Evolutionary conservation across 306 rosid species (phyloP).

Genomic region (Acacia melanoxylon): DNA sequence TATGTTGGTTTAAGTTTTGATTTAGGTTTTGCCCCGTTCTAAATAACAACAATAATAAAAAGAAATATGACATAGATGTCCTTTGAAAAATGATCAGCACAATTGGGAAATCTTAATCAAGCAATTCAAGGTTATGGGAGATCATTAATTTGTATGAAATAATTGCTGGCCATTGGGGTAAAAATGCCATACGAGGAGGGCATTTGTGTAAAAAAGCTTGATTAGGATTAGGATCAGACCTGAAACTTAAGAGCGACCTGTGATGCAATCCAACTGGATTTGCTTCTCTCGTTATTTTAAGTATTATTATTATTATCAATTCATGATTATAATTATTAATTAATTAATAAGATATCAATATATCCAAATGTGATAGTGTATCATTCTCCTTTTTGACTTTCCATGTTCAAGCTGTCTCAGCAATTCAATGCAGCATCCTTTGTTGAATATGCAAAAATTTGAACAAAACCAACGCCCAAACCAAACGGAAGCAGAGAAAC

Average conservation of each 20-base stretch:
- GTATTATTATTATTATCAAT: background rate
- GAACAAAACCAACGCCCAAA: constrained; percentile 32
- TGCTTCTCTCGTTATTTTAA: background rate
- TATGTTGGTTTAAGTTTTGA: no score
- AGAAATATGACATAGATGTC: no score
- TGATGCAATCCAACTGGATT: constrained; percentile 40
- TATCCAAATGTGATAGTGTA: background rate
- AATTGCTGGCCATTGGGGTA: background rate
- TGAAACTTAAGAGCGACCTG: constrained; percentile 44
- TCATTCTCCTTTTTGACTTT: constrained; percentile 50
- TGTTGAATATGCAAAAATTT: constrained; percentile 43
- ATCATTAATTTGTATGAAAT: background rate
- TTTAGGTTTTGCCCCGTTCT: no score
- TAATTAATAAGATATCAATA: background rate
- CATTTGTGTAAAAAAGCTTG: background rate
- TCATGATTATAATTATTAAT: background rate
- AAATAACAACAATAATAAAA: no score
- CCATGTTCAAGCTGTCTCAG: constrained; percentile 34
- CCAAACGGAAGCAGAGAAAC: constrained; percentile 41
- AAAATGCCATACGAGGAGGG: background rate
- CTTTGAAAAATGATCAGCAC: no score
- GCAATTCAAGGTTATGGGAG: background rate
- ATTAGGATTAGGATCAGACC: constrained; percentile 21
- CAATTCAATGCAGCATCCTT: constrained; percentile 30
- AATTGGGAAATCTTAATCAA: no score